These are phyloP conservation scores for Umbelopsis isabellina DNA, from an alignment of 192 early-diverging fungal genomes.

Conservation along the genomic window DNA sequence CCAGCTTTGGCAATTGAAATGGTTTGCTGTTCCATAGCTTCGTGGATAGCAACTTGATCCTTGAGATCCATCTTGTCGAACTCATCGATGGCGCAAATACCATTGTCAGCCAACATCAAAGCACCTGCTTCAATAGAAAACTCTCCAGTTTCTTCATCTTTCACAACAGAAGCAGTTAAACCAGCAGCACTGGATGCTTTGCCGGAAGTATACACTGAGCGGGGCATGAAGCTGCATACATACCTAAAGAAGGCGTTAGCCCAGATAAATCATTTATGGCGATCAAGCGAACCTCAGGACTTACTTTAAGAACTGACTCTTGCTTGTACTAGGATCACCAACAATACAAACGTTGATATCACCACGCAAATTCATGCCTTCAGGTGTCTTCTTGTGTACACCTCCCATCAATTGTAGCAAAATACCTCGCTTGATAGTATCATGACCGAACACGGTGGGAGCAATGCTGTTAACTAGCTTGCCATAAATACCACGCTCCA, in stretches of 20 bases:
- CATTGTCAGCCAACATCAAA: slow-evolving; percentile 96
- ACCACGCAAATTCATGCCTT: slow-evolving; percentile 94
- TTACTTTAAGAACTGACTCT: slow-evolving; percentile 94
- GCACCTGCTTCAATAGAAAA: slow-evolving; percentile 98
- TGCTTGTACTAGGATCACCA: slow-evolving; percentile 94
- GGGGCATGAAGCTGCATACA: slow-evolving; percentile 87
- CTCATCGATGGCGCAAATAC: slow-evolving; percentile 98
- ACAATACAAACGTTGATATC: slow-evolving; percentile 98
- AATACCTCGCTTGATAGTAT: slow-evolving; percentile 94
- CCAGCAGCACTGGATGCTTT: slow-evolving; percentile 96
- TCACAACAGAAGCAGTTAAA: slow-evolving; percentile 92
- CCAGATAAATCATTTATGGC: not conserved
- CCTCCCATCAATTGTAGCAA: slow-evolving; percentile 94
- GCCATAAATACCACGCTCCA: slow-evolving; percentile 67
- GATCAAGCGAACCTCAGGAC: not conserved
- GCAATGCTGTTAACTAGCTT: slow-evolving; percentile 84
- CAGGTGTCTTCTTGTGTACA: slow-evolving; percentile 90
- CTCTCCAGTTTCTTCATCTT: slow-evolving; percentile 97
- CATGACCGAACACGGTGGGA: slow-evolving; percentile 92
- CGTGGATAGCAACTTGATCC: slow-evolving; percentile 99
- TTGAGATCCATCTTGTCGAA: slow-evolving; percentile 98
- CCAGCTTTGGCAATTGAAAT: slow-evolving; percentile 97
- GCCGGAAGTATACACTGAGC: slow-evolving; percentile 95
- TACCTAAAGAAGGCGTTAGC: slow-evolving; percentile 59
- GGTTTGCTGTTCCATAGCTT: slow-evolving; percentile 99